Evolutionary conservation across 768 basidiomycete genomes (phyloP), one percentile per base, ranked within the genome.

Genomic region (Psilocybe sp.): DNA sequence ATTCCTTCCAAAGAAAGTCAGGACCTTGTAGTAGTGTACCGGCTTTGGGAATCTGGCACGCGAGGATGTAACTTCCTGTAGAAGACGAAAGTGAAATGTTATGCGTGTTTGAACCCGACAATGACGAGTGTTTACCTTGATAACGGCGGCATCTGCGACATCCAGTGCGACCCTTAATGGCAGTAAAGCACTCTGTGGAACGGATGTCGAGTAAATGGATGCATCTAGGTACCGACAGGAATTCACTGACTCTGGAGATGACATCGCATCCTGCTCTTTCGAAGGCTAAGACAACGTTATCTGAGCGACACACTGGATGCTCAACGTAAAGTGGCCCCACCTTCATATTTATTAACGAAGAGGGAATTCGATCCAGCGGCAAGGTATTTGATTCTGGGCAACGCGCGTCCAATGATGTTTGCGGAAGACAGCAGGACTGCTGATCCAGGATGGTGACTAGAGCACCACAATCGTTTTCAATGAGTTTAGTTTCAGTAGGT

Each of bases 21-120:
- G 63, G 13, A 69, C 52, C 1, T 40, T 52, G 54, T 86, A 86
- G 20, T 69, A 58, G 4, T 73, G 53, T 0, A 78, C 57, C 6
- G 81, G 77, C 56, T 87, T 87, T 0, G 81, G 78, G 54, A 84
- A 87, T 12, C 76, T 74, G 8, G 72, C 64, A 11, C 79, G 69
- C 18, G 72, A 70, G 12, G 68, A 66, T 3, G 73, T 70, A 5
- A 84, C 66, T 62, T 82, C 81, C 82, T 84, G 28, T 35, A 38
- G 20, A 40, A 31, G 37, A 12, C 19, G 16, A 28, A 36, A 20
- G 44, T 13, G 28, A 3, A 28, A 4, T 10, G 23, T 38, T 20
- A 3, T 3, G 32, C n/a, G n/a, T 6, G 31, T 8, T 12, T 2
- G 12, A 14, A 14, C 7, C 11, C n/a, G 20, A 33, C 9, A 10